Percentiles rank a stretch among this genome's conserved stretches.
phyloP scores from a whole-genome alignment of 768 basidiomycete species.

The Clavulina sp. region DNA sequence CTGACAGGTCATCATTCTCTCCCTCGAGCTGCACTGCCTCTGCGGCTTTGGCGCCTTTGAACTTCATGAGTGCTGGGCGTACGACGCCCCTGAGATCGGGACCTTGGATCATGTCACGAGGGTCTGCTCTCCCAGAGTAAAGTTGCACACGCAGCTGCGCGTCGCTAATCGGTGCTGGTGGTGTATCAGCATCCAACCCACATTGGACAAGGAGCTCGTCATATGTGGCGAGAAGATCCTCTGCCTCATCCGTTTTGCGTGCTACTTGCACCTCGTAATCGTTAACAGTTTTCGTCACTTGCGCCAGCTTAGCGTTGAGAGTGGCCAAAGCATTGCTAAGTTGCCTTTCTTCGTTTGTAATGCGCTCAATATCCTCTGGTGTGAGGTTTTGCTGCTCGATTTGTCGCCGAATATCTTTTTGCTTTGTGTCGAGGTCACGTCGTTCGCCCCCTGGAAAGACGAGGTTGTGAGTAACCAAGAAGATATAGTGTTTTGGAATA shows the following conservation, averaged over 20 bases:
- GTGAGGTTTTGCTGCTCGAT: conserved; percentile 81
- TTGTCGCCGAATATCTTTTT: conserved; percentile 39
- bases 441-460: conserved; percentile 35
- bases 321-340: conserved; percentile 58
- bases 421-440: conserved; percentile 45
- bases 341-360: conserved; percentile 79
- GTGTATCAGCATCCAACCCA: conserved; percentile 43
- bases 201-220: conserved; percentile 54
- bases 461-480: conserved; percentile 4
- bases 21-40: neutral
- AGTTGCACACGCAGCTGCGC: conserved; percentile 67
- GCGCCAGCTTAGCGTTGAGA: conserved; percentile 54
- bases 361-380: conserved; percentile 75
- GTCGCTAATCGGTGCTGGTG: conserved; percentile 49
- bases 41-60: neutral
- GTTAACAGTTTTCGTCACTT: conserved; percentile 55
- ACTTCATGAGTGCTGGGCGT: neutral
- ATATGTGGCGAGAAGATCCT: conserved; percentile 69
- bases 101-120: conserved; percentile 34
- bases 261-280: conserved; percentile 71
- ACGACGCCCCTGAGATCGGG: neutral
- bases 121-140: conserved; percentile 57
- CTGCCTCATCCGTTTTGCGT: conserved; percentile 61
- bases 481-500: conserved; percentile 9
- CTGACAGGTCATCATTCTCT: neutral